Evolutionary conservation across 371 early-diverging fungal species (phyloP).

Genomic region (Mortierella sp.): DNA sequence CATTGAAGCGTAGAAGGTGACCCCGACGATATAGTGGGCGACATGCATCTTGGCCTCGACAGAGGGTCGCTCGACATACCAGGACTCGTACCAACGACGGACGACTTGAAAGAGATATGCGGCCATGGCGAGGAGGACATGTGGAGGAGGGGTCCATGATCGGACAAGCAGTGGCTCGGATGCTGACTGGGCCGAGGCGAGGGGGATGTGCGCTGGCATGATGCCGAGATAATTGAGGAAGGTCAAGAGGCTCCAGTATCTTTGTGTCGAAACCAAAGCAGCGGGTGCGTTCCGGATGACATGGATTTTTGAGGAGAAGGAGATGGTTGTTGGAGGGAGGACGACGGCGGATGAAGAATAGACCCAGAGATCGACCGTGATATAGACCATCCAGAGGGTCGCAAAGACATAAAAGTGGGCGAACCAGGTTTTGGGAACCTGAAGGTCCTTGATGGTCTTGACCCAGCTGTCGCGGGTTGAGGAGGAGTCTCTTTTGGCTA

Average conservation of each 20-base stretch:
- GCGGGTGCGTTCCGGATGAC: slow-evolving; percentile 4
- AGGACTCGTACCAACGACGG: slow-evolving; percentile 76
- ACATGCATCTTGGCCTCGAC: slow-evolving; percentile 73
- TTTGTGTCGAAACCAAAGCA: slow-evolving; percentile 5
- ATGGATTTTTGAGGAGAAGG: neutral
- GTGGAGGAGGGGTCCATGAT: slow-evolving; percentile 27
- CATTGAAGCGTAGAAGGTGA: slow-evolving; percentile 76
- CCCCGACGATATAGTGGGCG: slow-evolving; percentile 75
- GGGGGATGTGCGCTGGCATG: slow-evolving; percentile 20
- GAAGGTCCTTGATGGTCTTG: slow-evolving; percentile 35
- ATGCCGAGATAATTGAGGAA: slow-evolving; percentile 41
- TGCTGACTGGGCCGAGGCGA: neutral
- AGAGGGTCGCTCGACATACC: slow-evolving; percentile 70
- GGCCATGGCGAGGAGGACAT: slow-evolving; percentile 59
- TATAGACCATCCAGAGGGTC: slow-evolving; percentile 41
- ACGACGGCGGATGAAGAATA: slow-evolving; percentile 6
- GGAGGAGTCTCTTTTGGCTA: neutral
- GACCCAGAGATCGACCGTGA: slow-evolving; percentile 31
- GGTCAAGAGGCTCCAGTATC: slow-evolving; percentile 28
- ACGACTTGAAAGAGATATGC: slow-evolving; percentile 67
- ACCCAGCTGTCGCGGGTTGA: neutral
- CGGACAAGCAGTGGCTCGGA: neutral
- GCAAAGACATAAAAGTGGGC: slow-evolving; percentile 74
- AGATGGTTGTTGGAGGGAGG: neutral
- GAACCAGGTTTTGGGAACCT: slow-evolving; percentile 77